Base-by-base conservation (phyloP, 148 eudicot species). In the Nyssa sinensis region DNA sequence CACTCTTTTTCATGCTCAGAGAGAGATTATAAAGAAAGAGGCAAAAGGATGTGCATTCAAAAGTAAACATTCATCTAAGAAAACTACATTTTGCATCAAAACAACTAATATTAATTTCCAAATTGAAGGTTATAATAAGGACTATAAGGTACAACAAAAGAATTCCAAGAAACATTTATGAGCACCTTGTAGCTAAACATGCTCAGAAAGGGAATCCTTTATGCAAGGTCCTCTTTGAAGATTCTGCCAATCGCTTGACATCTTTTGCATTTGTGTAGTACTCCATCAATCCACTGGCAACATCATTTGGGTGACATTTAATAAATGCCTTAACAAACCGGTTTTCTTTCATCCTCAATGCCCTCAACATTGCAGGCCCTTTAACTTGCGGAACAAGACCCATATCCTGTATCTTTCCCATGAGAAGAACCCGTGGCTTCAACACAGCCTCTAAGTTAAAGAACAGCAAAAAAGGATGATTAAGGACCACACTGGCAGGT, bases 301-400 rank as follows among this genome's bases (percentile, higher is more conserved):
- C 77, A 58, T 84, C 79, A 39, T 83, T 66, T 28, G 84, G 81
- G 57, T 93, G 98, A 67, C 94, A 81, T 0, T 29, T 24, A 28
- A 93, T 74, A 39, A 80, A 91, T 5, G 63, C 87, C 70, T 82
- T 63, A 33, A 79, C 13, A 78, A 93, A 89, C 77, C 90, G 76
- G 74, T 78, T 74, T 44, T 89, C 98, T 1, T 70, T 33, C 96
- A 91, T 91, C 77, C 98, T 85, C 76, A 93, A 60, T 32, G 98
- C 94, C 49, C 67, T 85, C 58, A 91, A 55, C 75, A 93, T n/a
- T 6, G 2, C 2, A 57, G 84, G 82, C 47, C 88, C 91, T 37
- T 82, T 77, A 4, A 93, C 80, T 47, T 74, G 78, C 10, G 96
- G 96, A 41, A 31, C 32, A 58, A 93, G 85, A 34, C 76, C 85